Evolutionary conservation across 2,329 filamentous ascomycete genomes (phyloP), one percentile per base, ranked within the genome.

Genomic region (Fonsecaea multimorphosa): DNA sequence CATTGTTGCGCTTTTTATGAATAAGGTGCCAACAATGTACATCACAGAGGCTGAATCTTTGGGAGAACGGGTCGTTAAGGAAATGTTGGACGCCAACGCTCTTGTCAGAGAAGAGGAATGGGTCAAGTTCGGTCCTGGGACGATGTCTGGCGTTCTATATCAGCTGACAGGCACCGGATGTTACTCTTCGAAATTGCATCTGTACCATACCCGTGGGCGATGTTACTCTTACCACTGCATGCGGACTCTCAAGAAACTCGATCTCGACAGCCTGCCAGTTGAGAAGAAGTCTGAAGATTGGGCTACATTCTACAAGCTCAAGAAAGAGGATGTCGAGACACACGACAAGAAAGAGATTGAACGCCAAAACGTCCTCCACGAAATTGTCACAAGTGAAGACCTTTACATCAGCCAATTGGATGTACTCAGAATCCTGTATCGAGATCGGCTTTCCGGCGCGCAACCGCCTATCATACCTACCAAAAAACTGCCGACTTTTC

Each of bases 1-100:
- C 1, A 84, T 99, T 49, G 89, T 97, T 49, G 91, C 89, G 32
- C 82, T 99, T 6, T 98, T 99, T 76, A 96, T 92, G 1, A 87
- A 91, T 78, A 98, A 97, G 78, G 93, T 99, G 0, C 93, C 95
- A 0, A 99, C 93, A 0, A 97, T 99, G 92, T 98, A 99, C 73
- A 94, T 95, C 49, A 93, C 94, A 5, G 96, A 99, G 81, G 95
- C 95, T 0, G 95, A 99, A 76, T 90, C 89, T 0, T 83, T 99
- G 58, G 92, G 91, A 68, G 86, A 87, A 65, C 87, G 87, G 46
- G 91, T 97, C 0, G 88, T 96, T 1, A 83, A 87, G 61, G 86
- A 89, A 54, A 95, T 99, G 91, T 86, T 94, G 70, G 84, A 86
- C 27, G 87, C 89, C 8, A 89, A 89, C 44, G 91, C 92, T 11